Base-by-base conservation (phyloP, 768 basidiomycete genomes). In the Leccinum incarnatum region DNA sequence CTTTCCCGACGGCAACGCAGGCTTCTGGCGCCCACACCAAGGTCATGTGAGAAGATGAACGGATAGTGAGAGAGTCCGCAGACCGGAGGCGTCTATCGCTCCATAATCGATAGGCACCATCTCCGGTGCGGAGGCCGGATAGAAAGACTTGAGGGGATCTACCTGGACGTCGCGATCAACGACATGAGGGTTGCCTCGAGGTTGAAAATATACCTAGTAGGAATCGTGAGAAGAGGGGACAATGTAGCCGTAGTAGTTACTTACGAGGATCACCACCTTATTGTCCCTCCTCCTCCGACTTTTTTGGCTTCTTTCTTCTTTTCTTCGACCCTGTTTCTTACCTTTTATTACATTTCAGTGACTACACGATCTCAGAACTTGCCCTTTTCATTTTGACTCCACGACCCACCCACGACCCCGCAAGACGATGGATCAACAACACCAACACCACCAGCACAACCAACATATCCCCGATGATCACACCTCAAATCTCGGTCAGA, bases 381-480 rank as follows among this genome's bases (percentile, higher is more conserved):
- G 64, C 67, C 75, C 72, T 68, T 68, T 72, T 73, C 68, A 68
- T 72, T 67, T 68, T 54, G 53, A 72, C 67, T 64, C 69, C 67
- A 73, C 71, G 70, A 73, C 63, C 68, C 71, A 65, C 62, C 65
- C 71, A 64, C 69, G 65, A 67, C 70, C 30, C 65, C 79, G 30
- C 65, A 80, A 79, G 17, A 17, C 78, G 72, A 67, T 78, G 71
- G 71, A 79, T 63, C 76, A 77, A 53, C 71, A 72, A 60, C 73
- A 73, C 42, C 71, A 72, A 60, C 73, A 73, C 42, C 71, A 73
- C 29, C 71, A 77, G 59, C 78, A 79, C 56, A 73, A 77, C 63
- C 80, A 75, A 34, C 72, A 74, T 57, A 79, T 85, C 63, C 76
- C 74, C 59, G 79, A 81, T 68, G 81, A 83, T 75, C 80, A 80